phyloP scores from a whole-genome alignment of 495 filamentous ascomycete genomes.

The Daldinia grandis region DNA sequence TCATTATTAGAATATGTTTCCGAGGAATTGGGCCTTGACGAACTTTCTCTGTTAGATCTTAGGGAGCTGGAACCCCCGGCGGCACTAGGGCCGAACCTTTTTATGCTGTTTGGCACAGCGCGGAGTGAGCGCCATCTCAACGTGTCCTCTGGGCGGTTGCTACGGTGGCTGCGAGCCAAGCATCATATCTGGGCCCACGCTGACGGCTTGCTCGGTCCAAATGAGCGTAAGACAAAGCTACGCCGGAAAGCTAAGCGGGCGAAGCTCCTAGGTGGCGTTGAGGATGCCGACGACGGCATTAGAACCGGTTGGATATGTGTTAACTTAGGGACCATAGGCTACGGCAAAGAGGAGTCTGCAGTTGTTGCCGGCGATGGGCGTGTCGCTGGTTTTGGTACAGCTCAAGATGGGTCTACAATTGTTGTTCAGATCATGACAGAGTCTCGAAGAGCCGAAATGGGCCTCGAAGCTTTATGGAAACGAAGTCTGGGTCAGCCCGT shows the following conservation, averaged over 20 bases:
- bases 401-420: slow-evolving; percentile 63
- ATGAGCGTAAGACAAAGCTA: slow-evolving; percentile 88
- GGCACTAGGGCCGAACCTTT: slow-evolving; percentile 82
- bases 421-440: slow-evolving; percentile 93
- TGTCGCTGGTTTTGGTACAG: slow-evolving; percentile 80
- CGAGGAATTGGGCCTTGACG: slow-evolving; percentile 82
- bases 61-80: slow-evolving; percentile 84
- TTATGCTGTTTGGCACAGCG: slow-evolving; percentile 95
- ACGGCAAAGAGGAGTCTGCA: slow-evolving; percentile 51
- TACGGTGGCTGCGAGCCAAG: slow-evolving; percentile 80
- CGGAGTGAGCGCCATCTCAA: slow-evolving; percentile 93
- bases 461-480: slow-evolving; percentile 83
- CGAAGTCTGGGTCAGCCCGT: slow-evolving; percentile 56
- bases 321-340: slow-evolving; percentile 77
- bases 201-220: slow-evolving; percentile 87
- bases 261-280: slow-evolving; percentile 68
- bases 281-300: slow-evolving; percentile 76
- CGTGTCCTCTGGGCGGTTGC: slow-evolving; percentile 87
- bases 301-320: slow-evolving; percentile 96
- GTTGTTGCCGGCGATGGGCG: slow-evolving; percentile 54
- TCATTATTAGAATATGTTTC: slow-evolving; percentile 79
- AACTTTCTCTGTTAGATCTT: slow-evolving; percentile 79
- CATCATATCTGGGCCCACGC: slow-evolving; percentile 77
- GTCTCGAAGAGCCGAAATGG: slow-evolving; percentile 81
- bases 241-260: slow-evolving; percentile 80